phyloP scores from a whole-genome alignment of 352 stramenopile species.

The Phytophthora boehmeriae region DNA sequence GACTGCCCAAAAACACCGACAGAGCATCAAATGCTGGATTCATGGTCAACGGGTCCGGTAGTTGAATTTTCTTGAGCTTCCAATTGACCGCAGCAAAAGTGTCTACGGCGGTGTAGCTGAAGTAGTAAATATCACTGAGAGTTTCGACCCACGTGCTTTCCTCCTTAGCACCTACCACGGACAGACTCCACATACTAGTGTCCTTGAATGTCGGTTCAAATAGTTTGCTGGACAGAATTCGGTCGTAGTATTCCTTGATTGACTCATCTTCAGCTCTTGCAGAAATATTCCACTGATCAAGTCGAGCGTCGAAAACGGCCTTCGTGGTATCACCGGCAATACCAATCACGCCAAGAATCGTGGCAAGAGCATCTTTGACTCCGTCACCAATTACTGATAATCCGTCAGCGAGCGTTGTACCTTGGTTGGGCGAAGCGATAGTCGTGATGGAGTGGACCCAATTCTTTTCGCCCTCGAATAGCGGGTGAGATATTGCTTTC shows the following conservation, averaged over 20 bases:
- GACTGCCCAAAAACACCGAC: conserved; percentile 27
- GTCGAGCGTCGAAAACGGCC: conserved; percentile 42
- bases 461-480: conserved; percentile 46
- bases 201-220: conserved; percentile 41
- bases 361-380: conserved; percentile 32
- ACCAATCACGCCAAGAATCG: conserved; percentile 30
- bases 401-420: conserved; percentile 41
- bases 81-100: conserved; percentile 26
- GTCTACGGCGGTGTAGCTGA: conserved; percentile 34
- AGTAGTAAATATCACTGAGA: conserved; percentile 42
- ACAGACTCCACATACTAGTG: conserved; percentile 32
- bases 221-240: conserved; percentile 39
- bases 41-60: conserved; percentile 35
- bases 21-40: conserved; percentile 21
- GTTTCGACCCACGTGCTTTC: conserved; percentile 46
- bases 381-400: conserved; percentile 37
- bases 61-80: conserved; percentile 26
- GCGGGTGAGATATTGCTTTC: conserved; percentile 18
- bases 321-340: conserved; percentile 25
- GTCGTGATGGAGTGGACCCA: conserved; percentile 65
- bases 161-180: conserved; percentile 31
- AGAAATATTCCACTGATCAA: conserved; percentile 56
- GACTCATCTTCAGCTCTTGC: conserved; percentile 32
- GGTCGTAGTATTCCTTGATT: conserved; percentile 41
- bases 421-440: conserved; percentile 50